Conservation (phyloP, 1,139 yeast genomes). For the Diutina siamensis region DNA sequence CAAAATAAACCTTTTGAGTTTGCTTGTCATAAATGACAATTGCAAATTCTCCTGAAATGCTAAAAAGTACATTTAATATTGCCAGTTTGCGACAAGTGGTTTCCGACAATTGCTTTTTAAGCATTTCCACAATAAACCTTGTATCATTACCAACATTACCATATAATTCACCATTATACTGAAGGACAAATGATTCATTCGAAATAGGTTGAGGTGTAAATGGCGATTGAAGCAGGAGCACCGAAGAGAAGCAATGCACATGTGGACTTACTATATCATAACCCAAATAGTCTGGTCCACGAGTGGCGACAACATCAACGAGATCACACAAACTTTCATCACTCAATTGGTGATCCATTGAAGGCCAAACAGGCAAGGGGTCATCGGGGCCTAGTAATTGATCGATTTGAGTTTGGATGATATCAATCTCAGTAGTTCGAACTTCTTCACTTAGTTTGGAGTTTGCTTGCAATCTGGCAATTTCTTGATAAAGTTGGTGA, state of each 20-base stretch:
- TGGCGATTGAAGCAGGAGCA: conserved; percentile 70
- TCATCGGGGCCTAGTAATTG: not conserved
- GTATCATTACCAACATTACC: conserved; percentile 38
- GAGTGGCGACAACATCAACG: not conserved
- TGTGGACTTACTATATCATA: conserved; percentile 3
- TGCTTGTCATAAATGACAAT: conserved; percentile 34
- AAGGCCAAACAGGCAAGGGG: not conserved
- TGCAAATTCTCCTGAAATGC: conserved; percentile 71
- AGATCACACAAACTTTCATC: not conserved
- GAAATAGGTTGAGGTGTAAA: conserved; percentile 57
- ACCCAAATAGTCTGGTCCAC: conserved; percentile 2
- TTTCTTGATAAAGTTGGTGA: not conserved
- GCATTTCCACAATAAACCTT: conserved; percentile 15
- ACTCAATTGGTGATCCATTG: not conserved
- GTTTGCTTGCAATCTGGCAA: not conserved
- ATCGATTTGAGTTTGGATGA: not conserved
- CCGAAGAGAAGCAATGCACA: conserved; percentile 47
- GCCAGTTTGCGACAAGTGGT: conserved; percentile 7
- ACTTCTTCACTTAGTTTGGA: not conserved
- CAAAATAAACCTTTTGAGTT: conserved; percentile 46
- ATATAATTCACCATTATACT: conserved; percentile 86
- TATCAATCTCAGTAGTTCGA: too few species aligned
- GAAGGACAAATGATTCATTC: conserved; percentile 27
- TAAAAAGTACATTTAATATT: conserved; percentile 9
- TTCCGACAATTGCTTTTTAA: conserved; percentile 8